Conservation (phyloP, 2,329 filamentous ascomycete species). For the Pseudogymnoascus sp. region DNA sequence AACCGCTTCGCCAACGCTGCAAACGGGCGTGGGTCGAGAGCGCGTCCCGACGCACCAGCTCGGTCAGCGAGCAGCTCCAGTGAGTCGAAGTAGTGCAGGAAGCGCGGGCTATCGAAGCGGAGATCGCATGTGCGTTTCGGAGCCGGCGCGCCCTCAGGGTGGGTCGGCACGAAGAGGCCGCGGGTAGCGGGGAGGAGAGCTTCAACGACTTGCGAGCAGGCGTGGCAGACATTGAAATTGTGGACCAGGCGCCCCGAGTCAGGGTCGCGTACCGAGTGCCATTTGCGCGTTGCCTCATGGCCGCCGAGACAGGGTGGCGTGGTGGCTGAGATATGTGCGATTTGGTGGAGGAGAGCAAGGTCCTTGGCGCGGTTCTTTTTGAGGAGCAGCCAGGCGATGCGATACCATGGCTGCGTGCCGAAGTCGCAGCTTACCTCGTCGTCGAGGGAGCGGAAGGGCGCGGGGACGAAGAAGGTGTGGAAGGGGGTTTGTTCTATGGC, state of each 20-base stretch:
- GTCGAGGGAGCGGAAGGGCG: conserved; percentile 47
- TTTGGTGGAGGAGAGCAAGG: conserved; percentile 58
- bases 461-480: conserved; percentile 54
- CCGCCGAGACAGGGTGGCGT: conserved; percentile 50
- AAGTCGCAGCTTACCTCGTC: conserved; percentile 66
- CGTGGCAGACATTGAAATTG: conserved; percentile 66
- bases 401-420: conserved; percentile 67
- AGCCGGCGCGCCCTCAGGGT: conserved; percentile 35
- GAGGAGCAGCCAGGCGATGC: conserved; percentile 74
- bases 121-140: conserved; percentile 55
- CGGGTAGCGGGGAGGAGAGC: conserved; percentile 63
- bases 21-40: conserved; percentile 22
- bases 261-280: conserved; percentile 68
- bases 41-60: conserved; percentile 29
- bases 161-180: conserved; percentile 48
- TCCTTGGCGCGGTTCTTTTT: conserved; percentile 59
- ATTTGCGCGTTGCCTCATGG: conserved; percentile 48
- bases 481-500: conserved; percentile 63
- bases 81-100: conserved; percentile 51
- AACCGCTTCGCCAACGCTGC: conserved; percentile 19
- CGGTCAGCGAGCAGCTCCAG: conserved; percentile 49
- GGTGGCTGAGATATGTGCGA: conserved; percentile 54
- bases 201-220: conserved; percentile 65
- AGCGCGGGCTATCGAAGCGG: conserved; percentile 48
- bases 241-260: conserved; percentile 53